Base-by-base conservation (phyloP, 306 rosid species). In the Acacia confusa region DNA sequence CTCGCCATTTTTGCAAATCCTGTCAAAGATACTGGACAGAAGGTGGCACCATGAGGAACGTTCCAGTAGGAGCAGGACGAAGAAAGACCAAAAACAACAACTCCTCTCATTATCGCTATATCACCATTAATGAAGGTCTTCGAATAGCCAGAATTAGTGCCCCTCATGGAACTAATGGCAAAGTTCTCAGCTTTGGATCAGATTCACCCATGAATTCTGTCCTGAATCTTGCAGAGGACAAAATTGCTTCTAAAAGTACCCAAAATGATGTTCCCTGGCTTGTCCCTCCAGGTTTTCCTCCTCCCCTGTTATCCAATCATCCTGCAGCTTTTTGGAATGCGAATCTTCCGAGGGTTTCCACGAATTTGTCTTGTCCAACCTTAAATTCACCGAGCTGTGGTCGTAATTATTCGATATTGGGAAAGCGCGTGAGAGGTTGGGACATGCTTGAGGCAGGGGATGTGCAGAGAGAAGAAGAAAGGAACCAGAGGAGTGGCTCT, bases 21-120 rank as follows among this genome's bases (percentile, higher is more conserved):
- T 95, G 99, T 69, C 99, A 93, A 78, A 87, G 99, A 78, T 95
- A 95, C 81, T 95, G 99, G 99, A 95, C 99, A 4, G 92, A 89
- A 0, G 99, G 99, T 0, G 97, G 99, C 30, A 85, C 92, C 27
- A 95, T 93, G 97, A 86, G 97, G 84, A 95, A 90, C 72, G 97
- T 95, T 17, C 99, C 99, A 0, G 95, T 93, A 0, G 99, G 99
- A 4, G 95, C 97, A 1, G 97, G 99, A 13, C 88, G 97, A 38
- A 81, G 97, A 38, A 95, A 89, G 84, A 91, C 82, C 93, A 95
- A 92, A 87, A 91, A 87, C 86, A 92, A 86, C 86, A 81, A 92
- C 4, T 58, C 88, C 41, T 79, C 90, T 0, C 91, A 88, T 38
- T 89, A 90, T 58, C 95, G 84, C 64, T 95, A 88, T 12, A 83